phyloP scores from a whole-genome alignment of 441 rosid species.

The Gossypium lobatum region DNA sequence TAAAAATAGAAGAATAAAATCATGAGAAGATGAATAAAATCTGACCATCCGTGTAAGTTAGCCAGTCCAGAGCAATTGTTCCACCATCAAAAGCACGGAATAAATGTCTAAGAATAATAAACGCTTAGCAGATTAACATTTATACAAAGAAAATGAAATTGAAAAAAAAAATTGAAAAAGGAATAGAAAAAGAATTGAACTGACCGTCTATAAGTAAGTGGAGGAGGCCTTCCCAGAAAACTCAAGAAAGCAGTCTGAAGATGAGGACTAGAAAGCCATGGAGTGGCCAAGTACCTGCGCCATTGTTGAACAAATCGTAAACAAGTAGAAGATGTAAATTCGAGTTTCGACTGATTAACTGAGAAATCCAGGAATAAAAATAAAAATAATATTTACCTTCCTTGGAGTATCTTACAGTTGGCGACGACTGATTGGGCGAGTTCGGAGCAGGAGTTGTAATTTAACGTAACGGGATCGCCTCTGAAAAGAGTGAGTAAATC shows the following conservation, averaged over 20 bases:
- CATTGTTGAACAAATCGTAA: neutral
- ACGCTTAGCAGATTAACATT: neutral
- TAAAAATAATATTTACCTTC: conserved; percentile 36
- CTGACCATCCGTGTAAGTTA: conserved; percentile 49
- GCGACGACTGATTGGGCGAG: conserved; percentile 49
- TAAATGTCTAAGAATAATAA: conserved; percentile 34
- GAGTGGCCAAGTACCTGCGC: conserved; percentile 58
- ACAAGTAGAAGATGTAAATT: neutral
- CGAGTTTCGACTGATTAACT: neutral
- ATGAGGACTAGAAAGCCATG: conserved; percentile 91
- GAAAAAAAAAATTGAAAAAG: neutral
- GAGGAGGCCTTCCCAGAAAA: conserved; percentile 60
- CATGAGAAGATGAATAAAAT: neutral
- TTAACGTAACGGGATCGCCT: conserved; percentile 42
- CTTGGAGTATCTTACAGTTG: conserved; percentile 54
- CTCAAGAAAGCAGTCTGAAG: conserved; percentile 60
- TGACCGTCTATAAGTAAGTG: conserved; percentile 39
- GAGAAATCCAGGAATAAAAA: neutral
- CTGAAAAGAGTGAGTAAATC: conserved; percentile 40
- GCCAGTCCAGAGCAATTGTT: conserved; percentile 88
- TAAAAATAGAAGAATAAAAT: neutral
- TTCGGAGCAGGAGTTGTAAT: conserved; percentile 40
- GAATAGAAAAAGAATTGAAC: neutral
- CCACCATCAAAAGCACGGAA: conserved; percentile 73
- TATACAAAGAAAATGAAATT: neutral